Percentiles rank a stretch among this genome's conserved stretches.
phyloP scores from a whole-genome alignment of 768 basidiomycete genomes.

The Hypholoma fasciculare region DNA sequence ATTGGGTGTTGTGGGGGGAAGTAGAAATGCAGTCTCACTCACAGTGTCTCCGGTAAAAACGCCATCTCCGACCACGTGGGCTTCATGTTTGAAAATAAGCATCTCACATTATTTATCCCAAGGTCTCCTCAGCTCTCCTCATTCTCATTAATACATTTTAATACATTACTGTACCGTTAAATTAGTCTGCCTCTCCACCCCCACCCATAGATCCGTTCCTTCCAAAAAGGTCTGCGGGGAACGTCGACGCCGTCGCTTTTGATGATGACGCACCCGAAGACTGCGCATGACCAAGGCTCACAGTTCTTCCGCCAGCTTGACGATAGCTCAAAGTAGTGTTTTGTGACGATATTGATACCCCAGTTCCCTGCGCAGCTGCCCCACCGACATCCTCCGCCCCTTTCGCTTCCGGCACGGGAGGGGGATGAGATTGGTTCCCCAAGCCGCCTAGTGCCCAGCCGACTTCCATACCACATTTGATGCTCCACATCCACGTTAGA shows the following conservation, averaged over 20 bases:
- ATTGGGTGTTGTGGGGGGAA: conserved; percentile 10
- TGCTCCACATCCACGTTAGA: conserved; percentile 87
- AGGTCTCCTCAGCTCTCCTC: background rate
- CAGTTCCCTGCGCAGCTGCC: background rate
- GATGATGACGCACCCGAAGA: background rate
- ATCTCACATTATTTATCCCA: no score
- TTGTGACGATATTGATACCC: background rate
- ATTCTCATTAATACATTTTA: background rate
- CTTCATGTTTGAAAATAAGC: background rate
- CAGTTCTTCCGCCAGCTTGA: conserved; percentile 22
- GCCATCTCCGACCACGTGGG: conserved; percentile 14
- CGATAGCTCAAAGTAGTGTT: conserved; percentile 8
- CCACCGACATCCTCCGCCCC: conserved; percentile 13
- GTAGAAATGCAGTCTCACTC: conserved; percentile 1
- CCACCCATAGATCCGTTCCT: background rate
- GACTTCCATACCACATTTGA: conserved; percentile 77
- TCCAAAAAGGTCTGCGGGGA: background rate
- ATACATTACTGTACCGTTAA: background rate
- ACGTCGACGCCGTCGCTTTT: background rate
- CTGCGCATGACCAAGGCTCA: conserved; percentile 23
- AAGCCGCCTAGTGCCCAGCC: conserved; percentile 77
- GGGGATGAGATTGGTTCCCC: conserved; percentile 14
- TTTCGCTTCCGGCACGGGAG: conserved; percentile 5
- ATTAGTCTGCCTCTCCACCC: background rate
- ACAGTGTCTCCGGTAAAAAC: conserved; percentile 10